Percentiles rank a stretch among this genome's conserved stretches.
phyloP scores from a whole-genome alignment of 495 filamentous ascomycete genomes.

The Penicillium arizonense region DNA sequence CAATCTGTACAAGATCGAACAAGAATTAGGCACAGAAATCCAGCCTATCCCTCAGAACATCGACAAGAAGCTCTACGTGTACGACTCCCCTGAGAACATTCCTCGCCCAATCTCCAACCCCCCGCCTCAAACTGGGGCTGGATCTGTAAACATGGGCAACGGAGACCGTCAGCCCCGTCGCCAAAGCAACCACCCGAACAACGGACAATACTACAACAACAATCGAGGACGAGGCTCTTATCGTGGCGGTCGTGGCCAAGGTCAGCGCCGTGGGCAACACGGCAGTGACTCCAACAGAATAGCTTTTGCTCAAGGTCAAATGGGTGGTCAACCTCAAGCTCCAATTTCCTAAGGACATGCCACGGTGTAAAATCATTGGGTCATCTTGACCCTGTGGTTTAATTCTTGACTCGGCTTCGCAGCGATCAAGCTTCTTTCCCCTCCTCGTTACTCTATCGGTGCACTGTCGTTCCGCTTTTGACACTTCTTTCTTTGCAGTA shows the following conservation, averaged over 20 bases:
- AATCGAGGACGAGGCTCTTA: slow-evolving; percentile 39
- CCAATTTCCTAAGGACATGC: slow-evolving; percentile 21
- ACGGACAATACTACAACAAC: slow-evolving; percentile 36
- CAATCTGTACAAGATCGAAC: slow-evolving; percentile 98
- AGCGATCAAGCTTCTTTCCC: not conserved
- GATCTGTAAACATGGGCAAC: slow-evolving; percentile 20
- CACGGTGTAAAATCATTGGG: slow-evolving; percentile 2
- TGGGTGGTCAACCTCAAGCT: slow-evolving; percentile 32
- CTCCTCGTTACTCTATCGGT: not conserved
- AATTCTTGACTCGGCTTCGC: not conserved
- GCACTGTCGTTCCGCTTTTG: not conserved
- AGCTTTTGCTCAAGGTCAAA: slow-evolving; percentile 25
- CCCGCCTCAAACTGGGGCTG: slow-evolving; percentile 23
- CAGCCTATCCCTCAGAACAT: slow-evolving; percentile 90
- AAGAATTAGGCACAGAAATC: slow-evolving; percentile 96
- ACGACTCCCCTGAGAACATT: slow-evolving; percentile 92
- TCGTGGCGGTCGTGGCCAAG: slow-evolving; percentile 45
- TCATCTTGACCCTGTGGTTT: not conserved
- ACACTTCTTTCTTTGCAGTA: too few relatives aligned
- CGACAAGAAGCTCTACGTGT: slow-evolving; percentile 97
- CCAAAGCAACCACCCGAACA: slow-evolving; percentile 35
- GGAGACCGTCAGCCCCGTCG: slow-evolving; percentile 39
- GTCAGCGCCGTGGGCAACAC: slow-evolving; percentile 39
- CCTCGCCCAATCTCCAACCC: slow-evolving; percentile 68
- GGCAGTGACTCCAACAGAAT: slow-evolving; percentile 32